Evolutionary conservation across 2,329 filamentous ascomycete genomes (phyloP).

Genomic region (Penicillium sclerotiorum): DNA sequence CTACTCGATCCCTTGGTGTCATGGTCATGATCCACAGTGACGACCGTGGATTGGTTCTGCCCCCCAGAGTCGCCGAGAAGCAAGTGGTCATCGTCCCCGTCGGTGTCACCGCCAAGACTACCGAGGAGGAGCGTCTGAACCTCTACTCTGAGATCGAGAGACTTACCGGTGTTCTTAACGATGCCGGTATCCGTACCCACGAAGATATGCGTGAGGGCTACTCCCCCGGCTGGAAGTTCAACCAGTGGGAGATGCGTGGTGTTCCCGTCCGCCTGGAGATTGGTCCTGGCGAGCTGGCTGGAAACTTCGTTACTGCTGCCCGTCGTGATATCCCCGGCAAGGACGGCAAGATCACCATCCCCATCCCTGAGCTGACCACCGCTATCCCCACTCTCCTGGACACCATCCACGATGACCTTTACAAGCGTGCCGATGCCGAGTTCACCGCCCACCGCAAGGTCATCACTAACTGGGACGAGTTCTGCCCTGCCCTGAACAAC

Average conservation of each 20-base stretch:
- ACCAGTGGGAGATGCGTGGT: conserved; percentile 96
- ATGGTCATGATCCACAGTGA: conserved; percentile 99
- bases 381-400: conserved; percentile 81
- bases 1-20: conserved; percentile 94
- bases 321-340: conserved; percentile 74
- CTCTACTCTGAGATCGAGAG: conserved; percentile 75
- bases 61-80: conserved; percentile 82
- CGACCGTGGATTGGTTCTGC: conserved; percentile 90
- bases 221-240: conserved; percentile 96
- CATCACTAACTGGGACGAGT: conserved; percentile 86
- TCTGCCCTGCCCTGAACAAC: conserved; percentile 83
- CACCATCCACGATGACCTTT: conserved; percentile 84
- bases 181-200: conserved; percentile 74
- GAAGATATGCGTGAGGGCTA: conserved; percentile 87
- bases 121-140: conserved; percentile 73
- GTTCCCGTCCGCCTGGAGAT: conserved; percentile 93
- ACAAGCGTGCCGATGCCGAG: conserved; percentile 71
- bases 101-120: conserved; percentile 86
- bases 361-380: conserved; percentile 71
- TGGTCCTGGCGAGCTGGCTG: conserved; percentile 89
- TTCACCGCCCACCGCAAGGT: conserved; percentile 81
- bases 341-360: conserved; percentile 76
- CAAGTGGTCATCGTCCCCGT: conserved; percentile 90
- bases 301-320: conserved; percentile 79
- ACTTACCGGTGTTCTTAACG: conserved; percentile 69